Evolutionary conservation across 1,284 basidiomycete species (phyloP), one percentile per base, ranked within the genome.

Genomic region (Microbotryum violaceum): DNA sequence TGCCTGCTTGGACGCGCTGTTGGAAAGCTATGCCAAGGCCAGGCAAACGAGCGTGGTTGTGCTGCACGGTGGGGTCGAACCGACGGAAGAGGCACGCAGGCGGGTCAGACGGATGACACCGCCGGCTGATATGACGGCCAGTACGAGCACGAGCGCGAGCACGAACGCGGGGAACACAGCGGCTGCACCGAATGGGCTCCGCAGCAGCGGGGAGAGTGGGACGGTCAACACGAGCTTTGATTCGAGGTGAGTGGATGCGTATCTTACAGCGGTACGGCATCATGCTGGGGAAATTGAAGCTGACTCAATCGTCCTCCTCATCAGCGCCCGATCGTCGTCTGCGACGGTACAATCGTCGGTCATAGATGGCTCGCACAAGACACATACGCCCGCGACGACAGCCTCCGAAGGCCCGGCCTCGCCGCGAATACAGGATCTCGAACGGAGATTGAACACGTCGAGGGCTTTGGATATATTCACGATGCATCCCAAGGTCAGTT

Each of bases 381-480:
- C 37, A 42, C 37, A 64, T 48, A 67, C 67, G 6, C 64, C 64
- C 6, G 51, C 66, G 44, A 21, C 51, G n/a, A 44, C 50, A 8
- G n/a, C 37, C 18, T 23, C 56, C 4, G 4, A 42, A 42, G 37
- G 37, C 37, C 37, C 37, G 2, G 18, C 42, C 10, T 52, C 61
- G 0, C 27, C 61, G 14, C 47, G 59, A n/a, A 60, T 69, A 6
- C 61, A 64, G 25, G 87, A 91, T 70, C 81, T 99, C 25, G 94
- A 98, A 74, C 78, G 82, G 42, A 82, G 88, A 33, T 81, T 98
- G 49, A 83, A 86, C 57, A 86, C 90, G 0, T 82, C 87, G 51
- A 80, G 82, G 33, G 90, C 89, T 6, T 77, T 97, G 42, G 94
- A 99, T 75, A 86, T 99, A 52, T 99, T 99, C 75, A 89, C 90